Percentiles rank a stretch among this genome's conserved stretches.
These are phyloP conservation scores for Saccharomyces hybrid DNA, from an alignment of 1,139 yeast genomes.

Conservation along the genomic window DNA sequence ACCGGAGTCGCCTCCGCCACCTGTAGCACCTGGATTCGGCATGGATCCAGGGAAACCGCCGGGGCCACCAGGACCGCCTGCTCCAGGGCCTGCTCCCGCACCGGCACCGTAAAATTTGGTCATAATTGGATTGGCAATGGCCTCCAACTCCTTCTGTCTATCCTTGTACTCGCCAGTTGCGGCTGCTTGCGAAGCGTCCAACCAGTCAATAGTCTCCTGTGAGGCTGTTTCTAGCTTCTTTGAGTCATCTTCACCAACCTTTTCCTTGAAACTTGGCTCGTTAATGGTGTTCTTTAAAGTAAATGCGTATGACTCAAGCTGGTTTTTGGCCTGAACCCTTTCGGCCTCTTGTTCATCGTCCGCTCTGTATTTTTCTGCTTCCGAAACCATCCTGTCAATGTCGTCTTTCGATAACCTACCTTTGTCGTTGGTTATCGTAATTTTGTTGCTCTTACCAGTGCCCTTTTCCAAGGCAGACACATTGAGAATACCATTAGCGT, in stretches of 20 bases:
- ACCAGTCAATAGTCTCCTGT: conserved; percentile 73
- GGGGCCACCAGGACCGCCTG: conserved; percentile 30
- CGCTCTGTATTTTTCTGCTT: conserved; percentile 72
- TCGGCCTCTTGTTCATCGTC: conserved; percentile 73
- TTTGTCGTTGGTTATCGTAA: conserved; percentile 80
- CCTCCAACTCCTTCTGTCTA: conserved; percentile 57
- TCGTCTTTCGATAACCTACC: conserved; percentile 89
- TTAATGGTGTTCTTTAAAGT: conserved; percentile 62
- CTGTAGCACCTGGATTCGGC: conserved; percentile 33
- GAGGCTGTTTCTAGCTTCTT: conserved; percentile 75
- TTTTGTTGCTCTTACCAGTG: conserved; percentile 71
- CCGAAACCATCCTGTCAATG: conserved; percentile 85
- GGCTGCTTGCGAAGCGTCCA: conserved; percentile 79
- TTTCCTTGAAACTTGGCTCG: conserved; percentile 57
- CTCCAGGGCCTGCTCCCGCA: conserved; percentile 42
- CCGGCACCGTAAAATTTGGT: conserved; percentile 51
- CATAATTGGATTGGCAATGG: conserved; percentile 57
- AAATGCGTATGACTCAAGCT: conserved; percentile 78
- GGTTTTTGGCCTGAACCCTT: conserved; percentile 71
- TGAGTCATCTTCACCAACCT: conserved; percentile 78
- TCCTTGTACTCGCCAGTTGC: conserved; percentile 73
- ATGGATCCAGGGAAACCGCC: conserved; percentile 17
- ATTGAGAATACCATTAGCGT: conserved; percentile 92
- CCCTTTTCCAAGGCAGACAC: conserved; percentile 92
- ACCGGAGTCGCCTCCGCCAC: conserved; percentile 41